phyloP scores from a whole-genome alignment of 2,329 filamentous ascomycete species.

The Aspergillus jensenii region DNA sequence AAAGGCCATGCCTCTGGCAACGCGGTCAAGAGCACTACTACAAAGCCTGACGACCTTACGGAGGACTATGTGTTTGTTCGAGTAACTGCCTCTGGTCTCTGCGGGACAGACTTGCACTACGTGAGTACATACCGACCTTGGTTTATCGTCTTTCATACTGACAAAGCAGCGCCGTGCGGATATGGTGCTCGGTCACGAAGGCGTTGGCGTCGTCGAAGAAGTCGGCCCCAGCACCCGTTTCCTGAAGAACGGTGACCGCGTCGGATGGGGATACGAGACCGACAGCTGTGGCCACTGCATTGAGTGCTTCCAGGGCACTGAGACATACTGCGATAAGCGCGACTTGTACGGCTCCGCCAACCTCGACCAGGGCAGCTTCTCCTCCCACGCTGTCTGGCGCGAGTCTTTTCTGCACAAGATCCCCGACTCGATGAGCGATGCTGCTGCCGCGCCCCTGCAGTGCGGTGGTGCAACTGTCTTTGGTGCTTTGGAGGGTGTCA shows the following conservation, averaged over 20 bases:
- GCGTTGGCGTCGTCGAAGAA: too few species aligned
- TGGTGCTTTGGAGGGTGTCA: too few species aligned
- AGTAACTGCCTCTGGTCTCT: constrained; percentile 12
- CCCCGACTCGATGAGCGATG: constrained; percentile 14
- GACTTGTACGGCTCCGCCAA: constrained; percentile 33
- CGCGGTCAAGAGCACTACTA: constrained; percentile 8
- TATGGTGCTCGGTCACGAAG: too few species aligned
- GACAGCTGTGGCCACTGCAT: too few species aligned
- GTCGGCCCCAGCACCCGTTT: too few species aligned
- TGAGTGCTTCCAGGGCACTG: background rate
- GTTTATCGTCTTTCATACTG: rapidly evolving
- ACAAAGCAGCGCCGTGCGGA: too few species aligned
- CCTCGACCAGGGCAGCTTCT: constrained; percentile 38
- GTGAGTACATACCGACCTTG: background rate
- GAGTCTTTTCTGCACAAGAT: constrained; percentile 38
- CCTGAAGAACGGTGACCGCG: too few species aligned
- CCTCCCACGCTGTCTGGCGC: constrained; percentile 36
- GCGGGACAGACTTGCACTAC: constrained; percentile 12
- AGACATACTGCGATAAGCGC: constrained; percentile 28
- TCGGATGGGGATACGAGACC: too few species aligned
- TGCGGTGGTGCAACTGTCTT: too few species aligned
- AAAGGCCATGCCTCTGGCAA: constrained; percentile 6
- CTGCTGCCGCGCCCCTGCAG: too few species aligned
- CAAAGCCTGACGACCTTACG: constrained; percentile 6
- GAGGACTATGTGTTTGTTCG: constrained; percentile 6